A percentile compares a stretch with the other conserved stretches of the same genome.
Conservation (phyloP, 2,329 filamentous ascomycete genomes). For the Dactylellina parvicollis region DNA sequence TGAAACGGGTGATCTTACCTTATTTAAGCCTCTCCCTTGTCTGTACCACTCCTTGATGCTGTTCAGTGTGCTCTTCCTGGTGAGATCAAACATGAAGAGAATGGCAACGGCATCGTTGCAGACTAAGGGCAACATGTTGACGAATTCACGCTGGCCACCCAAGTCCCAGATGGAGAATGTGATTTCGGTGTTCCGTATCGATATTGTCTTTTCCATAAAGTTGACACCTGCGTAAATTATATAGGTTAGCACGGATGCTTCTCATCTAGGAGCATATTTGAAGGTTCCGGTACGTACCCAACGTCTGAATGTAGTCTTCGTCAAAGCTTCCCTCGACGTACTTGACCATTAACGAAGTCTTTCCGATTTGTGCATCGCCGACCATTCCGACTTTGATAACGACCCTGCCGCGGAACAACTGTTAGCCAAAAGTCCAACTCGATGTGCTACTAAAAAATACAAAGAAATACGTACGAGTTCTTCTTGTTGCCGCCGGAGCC, state of each 20-base stretch:
- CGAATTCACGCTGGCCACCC: constrained; percentile 96
- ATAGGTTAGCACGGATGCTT: too few species aligned
- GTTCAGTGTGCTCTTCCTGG: constrained; percentile 96
- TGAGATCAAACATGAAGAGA: constrained; percentile 99
- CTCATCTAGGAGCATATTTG: background rate
- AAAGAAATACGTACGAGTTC: constrained; percentile 46
- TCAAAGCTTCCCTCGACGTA: constrained; percentile 99
- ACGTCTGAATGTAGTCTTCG: constrained; percentile 98
- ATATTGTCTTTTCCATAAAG: constrained; percentile 99
- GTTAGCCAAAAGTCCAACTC: background rate
- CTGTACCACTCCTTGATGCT: constrained; percentile 99
- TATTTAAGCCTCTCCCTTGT: constrained; percentile 97
- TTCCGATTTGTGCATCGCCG: constrained; percentile 97
- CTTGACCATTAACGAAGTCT: constrained; percentile 99
- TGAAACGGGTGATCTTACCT: constrained; percentile 62
- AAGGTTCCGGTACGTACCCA: constrained; percentile 68
- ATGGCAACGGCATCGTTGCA: constrained; percentile 99
- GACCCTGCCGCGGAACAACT: constrained; percentile 67
- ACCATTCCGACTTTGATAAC: constrained; percentile 99
- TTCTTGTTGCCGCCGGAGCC: constrained; percentile 43
- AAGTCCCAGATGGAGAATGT: constrained; percentile 99
- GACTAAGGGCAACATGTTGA: constrained; percentile 99
- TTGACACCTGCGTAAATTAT: constrained; percentile 76
- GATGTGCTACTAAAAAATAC: background rate
- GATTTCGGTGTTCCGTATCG: constrained; percentile 98